Base-by-base conservation (phyloP, 2,329 filamentous ascomycete genomes). In the Penicillium aurantiogriseum region DNA sequence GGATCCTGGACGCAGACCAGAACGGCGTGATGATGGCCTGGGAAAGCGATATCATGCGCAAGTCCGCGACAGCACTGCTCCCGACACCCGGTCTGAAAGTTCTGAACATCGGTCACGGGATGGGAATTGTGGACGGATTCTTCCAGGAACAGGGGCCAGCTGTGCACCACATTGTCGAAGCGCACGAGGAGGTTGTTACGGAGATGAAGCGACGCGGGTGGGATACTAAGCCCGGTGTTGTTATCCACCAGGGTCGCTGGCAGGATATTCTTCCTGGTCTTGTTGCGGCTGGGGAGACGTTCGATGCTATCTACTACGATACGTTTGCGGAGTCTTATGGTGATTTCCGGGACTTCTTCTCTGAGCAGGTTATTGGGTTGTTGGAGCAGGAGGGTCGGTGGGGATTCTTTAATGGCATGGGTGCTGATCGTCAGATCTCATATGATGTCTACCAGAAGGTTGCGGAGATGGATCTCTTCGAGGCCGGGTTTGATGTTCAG, bases 391-490 rank as follows among this genome's bases (percentile, higher is more conserved):
- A 77, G 19, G 83, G 82, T 0, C 79, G 76, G 46, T 87, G 85
- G 72, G 82, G 85, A 33, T 87, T 86, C 75, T 88, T 87, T 72
- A 86, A 87, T 64, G 85, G 94, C 0, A 85, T 97, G 57, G 94
- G 94, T 0, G 94, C 94, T 3, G 94, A 99, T 76, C 82, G 94
- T 45, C 88, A 88, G 73, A 88, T 97, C 60, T 96, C 91, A 76
- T 97, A 97, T 75, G 94, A 97, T 77, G 92, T 99, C 25, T 97
- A 97, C 76, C 90, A 88, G 52, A 91, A 90, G 73, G 91, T 97
- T 3, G 88, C 91, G 2, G 93, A 97, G 76, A 88, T 96, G 81
- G 92, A 97, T 75, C 80, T 95, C 23, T 85, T 88, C 61, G 92
- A 97, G 65, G 91, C 91, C 10, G 92, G 92, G 0, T 84, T 97